Base-by-base conservation (phyloP, 2,329 filamentous ascomycete species). In the Huntiella bhutanensis region DNA sequence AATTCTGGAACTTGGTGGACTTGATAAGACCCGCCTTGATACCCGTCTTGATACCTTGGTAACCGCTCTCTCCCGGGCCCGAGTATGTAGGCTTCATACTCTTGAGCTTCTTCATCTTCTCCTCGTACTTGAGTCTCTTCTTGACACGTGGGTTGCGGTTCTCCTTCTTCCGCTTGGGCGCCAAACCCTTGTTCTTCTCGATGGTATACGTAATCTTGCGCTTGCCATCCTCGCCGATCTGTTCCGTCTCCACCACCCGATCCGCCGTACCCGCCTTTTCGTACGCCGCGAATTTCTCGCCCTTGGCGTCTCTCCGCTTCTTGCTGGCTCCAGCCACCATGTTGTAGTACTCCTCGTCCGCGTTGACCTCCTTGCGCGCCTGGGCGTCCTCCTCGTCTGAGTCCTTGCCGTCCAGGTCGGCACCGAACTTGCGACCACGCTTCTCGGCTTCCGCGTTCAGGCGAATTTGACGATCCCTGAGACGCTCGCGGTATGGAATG, bases 91-190 rank as follows among this genome's bases (percentile, higher is more conserved):
- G 74, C 66, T 82, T 84, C 68, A 87, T 83, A 59, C 81, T 88
- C 56, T 75, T 77, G 58, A 96, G 64, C 71, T 96, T 95, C 82
- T 95, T 96, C 74, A 88, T 82, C 73, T 93, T 95, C 62, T 86
- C 81, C 59, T 92, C 86, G 61, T 77, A 98, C 75, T 85, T 86
- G 76, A 85, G 85, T 64, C 85, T 77, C 80, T 95, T 96, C 80
- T 96, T 98, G 53, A 96, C 88, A 60, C 91, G 72, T 33, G 91
- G 87, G 65, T 98, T 98, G 52, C 88, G 71, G 49, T 86, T 81
- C 55, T 93, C 87, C 76, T 98, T 96, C 71, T 82, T 92, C 52
- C 88, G 72, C 62, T 82, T 80, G 41, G 87, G 85, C 49, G 84
- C 79, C 52, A 98, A 66, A 32, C 91, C 91, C 72, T 95, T 95